phyloP scores from a whole-genome alignment of 208 protist species.

The Trypanosoma avium region DNA sequence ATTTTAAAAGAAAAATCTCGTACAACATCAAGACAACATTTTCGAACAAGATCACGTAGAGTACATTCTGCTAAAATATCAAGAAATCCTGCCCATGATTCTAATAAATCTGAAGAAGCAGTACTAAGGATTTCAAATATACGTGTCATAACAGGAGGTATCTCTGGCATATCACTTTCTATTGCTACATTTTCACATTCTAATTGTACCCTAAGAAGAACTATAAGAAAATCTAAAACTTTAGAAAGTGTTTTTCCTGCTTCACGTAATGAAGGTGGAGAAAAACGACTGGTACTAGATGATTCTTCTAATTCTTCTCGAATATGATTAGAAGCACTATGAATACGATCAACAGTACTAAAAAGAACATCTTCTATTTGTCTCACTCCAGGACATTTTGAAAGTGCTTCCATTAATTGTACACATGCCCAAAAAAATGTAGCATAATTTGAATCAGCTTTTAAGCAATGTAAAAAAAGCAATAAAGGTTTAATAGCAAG shows the following conservation, averaged over 20 bases:
- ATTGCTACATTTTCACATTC: conserved; percentile 86
- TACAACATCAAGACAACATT: conserved; percentile 63
- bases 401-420: conserved; percentile 80
- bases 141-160: conserved; percentile 74
- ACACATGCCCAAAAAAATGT: conserved; percentile 87
- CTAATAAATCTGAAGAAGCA: conserved; percentile 66
- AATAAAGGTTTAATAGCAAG: conserved; percentile 63
- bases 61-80: conserved; percentile 47
- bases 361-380: conserved; percentile 74
- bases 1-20: conserved; percentile 61
- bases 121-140: conserved; percentile 72
- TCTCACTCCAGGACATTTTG: conserved; percentile 57
- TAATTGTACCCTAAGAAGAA: conserved; percentile 81
- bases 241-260: conserved; percentile 46
- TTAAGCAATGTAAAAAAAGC: conserved; percentile 74
- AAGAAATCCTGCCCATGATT: conserved; percentile 65
- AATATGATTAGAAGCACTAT: conserved; percentile 50
- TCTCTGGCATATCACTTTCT: conserved; percentile 46
- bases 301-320: conserved; percentile 43
- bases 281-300: conserved; percentile 36
- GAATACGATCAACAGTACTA: conserved; percentile 73
- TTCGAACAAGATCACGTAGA: conserved; percentile 52
- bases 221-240: conserved; percentile 60
- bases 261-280: conserved; percentile 51
- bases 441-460: conserved; percentile 86